Evolutionary conservation across 306 rosid species (phyloP).

Genomic region (Begonia loranthoides): DNA sequence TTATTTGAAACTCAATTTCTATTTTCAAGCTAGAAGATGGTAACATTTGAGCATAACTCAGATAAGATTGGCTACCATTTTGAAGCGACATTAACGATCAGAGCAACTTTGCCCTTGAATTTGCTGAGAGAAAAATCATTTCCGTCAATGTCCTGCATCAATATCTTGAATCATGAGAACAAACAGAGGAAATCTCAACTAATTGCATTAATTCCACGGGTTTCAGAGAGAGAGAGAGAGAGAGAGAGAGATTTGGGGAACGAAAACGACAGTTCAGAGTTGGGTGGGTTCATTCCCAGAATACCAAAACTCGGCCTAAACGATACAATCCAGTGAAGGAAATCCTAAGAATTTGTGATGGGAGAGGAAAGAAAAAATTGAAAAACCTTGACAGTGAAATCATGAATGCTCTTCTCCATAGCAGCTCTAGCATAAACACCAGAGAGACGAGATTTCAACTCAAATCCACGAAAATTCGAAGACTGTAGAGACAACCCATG

Average conservation of each 20-base stretch:
- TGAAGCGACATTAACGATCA: conserved; percentile 97
- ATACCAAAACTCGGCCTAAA: too few species aligned
- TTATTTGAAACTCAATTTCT: not conserved
- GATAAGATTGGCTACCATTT: conserved; percentile 45
- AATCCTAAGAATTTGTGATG: too few species aligned
- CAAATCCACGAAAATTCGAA: conserved; percentile 14
- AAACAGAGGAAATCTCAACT: too few species aligned
- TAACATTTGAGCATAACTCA: conserved; percentile 1
- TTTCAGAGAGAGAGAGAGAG: too few species aligned
- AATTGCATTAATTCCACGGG: too few species aligned
- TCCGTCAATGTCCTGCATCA: conserved; percentile 75
- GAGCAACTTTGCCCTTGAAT: conserved; percentile 82
- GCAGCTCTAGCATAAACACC: conserved; percentile 62
- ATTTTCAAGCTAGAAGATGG: conserved; percentile 4
- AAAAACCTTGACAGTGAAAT: conserved; percentile 69
- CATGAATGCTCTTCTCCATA: conserved; percentile 66
- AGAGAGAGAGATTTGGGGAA: too few species aligned
- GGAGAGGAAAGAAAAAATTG: too few species aligned
- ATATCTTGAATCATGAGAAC: not conserved
- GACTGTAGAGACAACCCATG: conserved; percentile 27
- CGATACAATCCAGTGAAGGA: too few species aligned
- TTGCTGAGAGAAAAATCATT: conserved; percentile 73
- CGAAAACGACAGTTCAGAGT: too few species aligned
- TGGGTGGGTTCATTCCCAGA: too few species aligned
- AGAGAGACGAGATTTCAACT: conserved; percentile 26